These are phyloP conservation scores for Mycena vitilis DNA, from an alignment of 768 basidiomycete genomes.

Conservation along the genomic window DNA sequence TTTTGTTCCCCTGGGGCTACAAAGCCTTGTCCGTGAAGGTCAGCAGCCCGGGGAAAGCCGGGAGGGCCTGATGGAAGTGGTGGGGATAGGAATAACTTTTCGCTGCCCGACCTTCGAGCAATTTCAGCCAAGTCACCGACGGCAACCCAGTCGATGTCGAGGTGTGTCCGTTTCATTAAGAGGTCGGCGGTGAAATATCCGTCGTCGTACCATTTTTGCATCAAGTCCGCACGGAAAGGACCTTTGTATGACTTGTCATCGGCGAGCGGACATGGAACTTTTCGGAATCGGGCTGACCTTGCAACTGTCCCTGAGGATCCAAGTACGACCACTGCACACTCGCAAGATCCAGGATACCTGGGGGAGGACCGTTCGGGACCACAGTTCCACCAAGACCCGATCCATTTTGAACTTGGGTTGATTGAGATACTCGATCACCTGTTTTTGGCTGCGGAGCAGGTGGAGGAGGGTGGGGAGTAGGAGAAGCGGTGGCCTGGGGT, in stretches of 20 bases:
- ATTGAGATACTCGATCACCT: conserved; percentile 14
- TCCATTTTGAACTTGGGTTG: conserved; percentile 30
- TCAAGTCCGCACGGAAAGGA: conserved; percentile 87
- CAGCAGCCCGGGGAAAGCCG: conserved; percentile 61
- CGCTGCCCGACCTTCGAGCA: conserved; percentile 57
- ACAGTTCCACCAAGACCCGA: conserved; percentile 28
- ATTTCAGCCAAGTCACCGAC: conserved; percentile 64
- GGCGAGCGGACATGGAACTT: not conserved
- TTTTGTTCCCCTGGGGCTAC: conserved; percentile 49
- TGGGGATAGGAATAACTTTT: conserved; percentile 74
- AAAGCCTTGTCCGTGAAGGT: conserved; percentile 60
- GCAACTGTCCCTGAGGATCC: conserved; percentile 91
- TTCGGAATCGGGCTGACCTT: conserved; percentile 65
- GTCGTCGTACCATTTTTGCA: conserved; percentile 96
- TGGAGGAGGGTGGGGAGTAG: conserved; percentile 25
- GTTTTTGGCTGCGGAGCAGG: conserved; percentile 22
- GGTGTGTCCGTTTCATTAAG: conserved; percentile 82
- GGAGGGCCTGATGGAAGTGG: conserved; percentile 60
- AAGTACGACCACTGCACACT: conserved; percentile 91
- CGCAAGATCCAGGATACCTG: conserved; percentile 64
- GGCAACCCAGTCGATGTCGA: conserved; percentile 76
- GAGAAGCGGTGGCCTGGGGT: conserved; percentile 22
- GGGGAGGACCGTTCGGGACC: conserved; percentile 51
- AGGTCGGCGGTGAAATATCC: conserved; percentile 89
- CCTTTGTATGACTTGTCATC: conserved; percentile 56